phyloP scores from a whole-genome alignment of 2,329 filamentous ascomycete genomes.

The Penicillium paneum region DNA sequence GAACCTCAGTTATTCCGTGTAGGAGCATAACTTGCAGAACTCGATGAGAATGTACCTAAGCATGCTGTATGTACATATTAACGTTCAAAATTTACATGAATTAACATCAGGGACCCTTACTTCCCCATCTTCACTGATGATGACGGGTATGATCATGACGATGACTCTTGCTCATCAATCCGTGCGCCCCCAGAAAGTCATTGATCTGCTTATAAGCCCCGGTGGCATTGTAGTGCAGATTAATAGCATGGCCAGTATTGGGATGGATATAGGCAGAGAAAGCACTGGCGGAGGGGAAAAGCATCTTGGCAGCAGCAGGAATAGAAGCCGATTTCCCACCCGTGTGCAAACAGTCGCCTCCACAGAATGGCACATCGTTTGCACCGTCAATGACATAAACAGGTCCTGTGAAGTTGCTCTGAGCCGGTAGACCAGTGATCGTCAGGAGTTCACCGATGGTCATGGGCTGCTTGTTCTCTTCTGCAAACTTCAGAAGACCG shows the following conservation, averaged over 20 bases:
- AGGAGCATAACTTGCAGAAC: not conserved
- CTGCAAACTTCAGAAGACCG: constrained; percentile 12
- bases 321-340: constrained; percentile 15
- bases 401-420: constrained; percentile 21
- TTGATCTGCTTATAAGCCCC: constrained; percentile 22
- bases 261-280: constrained; percentile 27
- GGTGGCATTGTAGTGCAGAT: constrained; percentile 29
- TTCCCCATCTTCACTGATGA: not conserved
- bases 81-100: not conserved
- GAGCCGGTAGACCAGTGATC: constrained; percentile 6
- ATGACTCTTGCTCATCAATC: not conserved
- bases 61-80: not conserved
- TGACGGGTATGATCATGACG: not conserved
- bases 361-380: constrained; percentile 25
- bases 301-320: constrained; percentile 11
- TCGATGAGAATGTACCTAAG: not conserved
- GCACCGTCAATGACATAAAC: constrained; percentile 27
- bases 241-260: constrained; percentile 28
- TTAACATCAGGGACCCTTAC: not conserved
- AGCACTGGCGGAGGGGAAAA: constrained; percentile 17
- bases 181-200: constrained; percentile 8
- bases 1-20: no score
- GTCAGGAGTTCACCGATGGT: constrained; percentile 28
- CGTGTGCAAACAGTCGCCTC: constrained; percentile 25
- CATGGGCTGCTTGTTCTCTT: constrained; percentile 26